These are phyloP conservation scores for Aaosphaeria arxii DNA, from an alignment of 2,329 filamentous ascomycete species.

Conservation along the genomic window DNA sequence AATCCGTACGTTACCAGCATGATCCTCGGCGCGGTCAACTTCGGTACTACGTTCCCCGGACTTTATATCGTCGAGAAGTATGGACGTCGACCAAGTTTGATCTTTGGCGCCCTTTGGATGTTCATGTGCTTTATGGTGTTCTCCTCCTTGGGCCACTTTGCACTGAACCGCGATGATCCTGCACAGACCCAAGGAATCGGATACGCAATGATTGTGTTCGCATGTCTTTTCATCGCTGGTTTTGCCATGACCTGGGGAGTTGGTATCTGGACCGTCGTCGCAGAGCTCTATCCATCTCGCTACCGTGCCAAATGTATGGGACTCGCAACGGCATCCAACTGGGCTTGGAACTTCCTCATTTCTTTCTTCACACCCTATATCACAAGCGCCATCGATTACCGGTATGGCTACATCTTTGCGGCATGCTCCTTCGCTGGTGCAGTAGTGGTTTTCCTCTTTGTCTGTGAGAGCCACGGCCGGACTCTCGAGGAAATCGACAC, in stretches of 20 bases:
- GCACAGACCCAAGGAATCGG: slow-evolving; percentile 46
- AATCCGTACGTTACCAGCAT: slow-evolving; percentile 48
- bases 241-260: slow-evolving; percentile 71
- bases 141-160: slow-evolving; percentile 46
- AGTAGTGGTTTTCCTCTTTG: slow-evolving; percentile 71
- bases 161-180: slow-evolving; percentile 32
- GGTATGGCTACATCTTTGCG: slow-evolving; percentile 74
- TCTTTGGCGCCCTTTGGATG: slow-evolving; percentile 47
- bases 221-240: slow-evolving; percentile 64
- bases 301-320: slow-evolving; percentile 46
- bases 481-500: slow-evolving; percentile 76
- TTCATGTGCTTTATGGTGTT: slow-evolving; percentile 59
- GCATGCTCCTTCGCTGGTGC: slow-evolving; percentile 65
- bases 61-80: slow-evolving; percentile 1
- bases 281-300: slow-evolving; percentile 63
- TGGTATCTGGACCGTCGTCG: slow-evolving; percentile 67
- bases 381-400: slow-evolving; percentile 66
- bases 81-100: slow-evolving; percentile 45
- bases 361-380: slow-evolving; percentile 80
- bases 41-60: slow-evolving; percentile 1
- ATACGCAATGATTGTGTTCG: slow-evolving; percentile 63
- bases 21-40: slow-evolving; percentile 39
- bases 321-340: slow-evolving; percentile 44
- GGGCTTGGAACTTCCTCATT: slow-evolving; percentile 43
- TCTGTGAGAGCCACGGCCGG: slow-evolving; percentile 70